phyloP scores from a whole-genome alignment of 2,329 filamentous ascomycete genomes.

The Pseudophaeomoniella oleicola region DNA sequence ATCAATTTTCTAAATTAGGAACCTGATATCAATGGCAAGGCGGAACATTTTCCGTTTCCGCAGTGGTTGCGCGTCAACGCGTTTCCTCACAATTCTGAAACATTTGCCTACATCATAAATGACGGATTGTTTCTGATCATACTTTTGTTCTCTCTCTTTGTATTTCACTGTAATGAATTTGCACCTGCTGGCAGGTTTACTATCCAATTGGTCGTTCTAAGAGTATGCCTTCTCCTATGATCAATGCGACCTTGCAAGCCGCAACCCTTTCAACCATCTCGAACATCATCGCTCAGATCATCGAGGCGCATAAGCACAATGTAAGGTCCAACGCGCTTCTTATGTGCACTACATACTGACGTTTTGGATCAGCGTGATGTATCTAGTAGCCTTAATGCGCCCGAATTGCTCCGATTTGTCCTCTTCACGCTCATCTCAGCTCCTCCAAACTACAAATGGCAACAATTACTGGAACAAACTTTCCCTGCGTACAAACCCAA shows the following conservation, averaged over 20 bases:
- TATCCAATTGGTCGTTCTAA: too few relatives aligned
- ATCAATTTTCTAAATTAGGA: too few relatives aligned
- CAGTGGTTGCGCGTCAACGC: too few relatives aligned
- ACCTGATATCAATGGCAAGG: too few relatives aligned
- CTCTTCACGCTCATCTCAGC: conserved; percentile 58
- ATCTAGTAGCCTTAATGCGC: conserved; percentile 47
- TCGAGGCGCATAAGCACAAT: conserved; percentile 20
- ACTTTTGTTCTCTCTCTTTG: too few relatives aligned
- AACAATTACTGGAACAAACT: conserved; percentile 57
- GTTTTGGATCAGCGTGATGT: conserved; percentile 27
- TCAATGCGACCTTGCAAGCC: conserved; percentile 21
- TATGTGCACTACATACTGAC: conserved; percentile 1
- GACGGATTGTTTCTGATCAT: too few relatives aligned
- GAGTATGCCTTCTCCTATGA: conserved; percentile 16
- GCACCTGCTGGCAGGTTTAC: too few relatives aligned
- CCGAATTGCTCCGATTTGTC: conserved; percentile 61
- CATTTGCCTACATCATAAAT: too few relatives aligned
- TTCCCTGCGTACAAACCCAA: conserved; percentile 45
- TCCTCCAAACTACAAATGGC: conserved; percentile 79
- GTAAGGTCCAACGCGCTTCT: conserved; percentile 10
- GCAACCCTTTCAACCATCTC: conserved; percentile 22
- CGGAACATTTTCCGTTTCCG: too few relatives aligned
- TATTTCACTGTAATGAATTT: too few relatives aligned
- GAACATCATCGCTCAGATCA: conserved; percentile 22
- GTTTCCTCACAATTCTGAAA: too few relatives aligned